Conservation (phyloP, 2,329 filamentous ascomycete species). For the Penicillium sp. region DNA sequence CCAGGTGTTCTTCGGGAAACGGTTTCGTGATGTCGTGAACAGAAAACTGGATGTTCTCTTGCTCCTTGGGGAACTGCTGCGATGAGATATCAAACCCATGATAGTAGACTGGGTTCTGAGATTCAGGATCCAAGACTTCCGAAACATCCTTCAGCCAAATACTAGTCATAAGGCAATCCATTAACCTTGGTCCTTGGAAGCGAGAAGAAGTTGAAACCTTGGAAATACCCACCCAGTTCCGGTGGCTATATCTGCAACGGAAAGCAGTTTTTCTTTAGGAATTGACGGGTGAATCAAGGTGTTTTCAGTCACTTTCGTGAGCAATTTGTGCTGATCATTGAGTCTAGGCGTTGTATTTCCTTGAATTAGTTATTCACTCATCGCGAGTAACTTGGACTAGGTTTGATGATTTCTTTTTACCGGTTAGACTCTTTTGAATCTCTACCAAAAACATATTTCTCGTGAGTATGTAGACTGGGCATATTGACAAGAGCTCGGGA, state of each 20-base stretch:
- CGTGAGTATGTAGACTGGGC: background rate
- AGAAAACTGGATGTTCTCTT: background rate
- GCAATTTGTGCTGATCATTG: background rate
- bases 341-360: background rate
- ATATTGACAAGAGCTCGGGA: background rate
- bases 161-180: background rate
- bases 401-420: background rate
- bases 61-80: background rate
- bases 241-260: background rate
- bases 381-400: background rate
- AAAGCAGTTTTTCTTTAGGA: background rate
- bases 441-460: background rate
- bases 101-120: background rate
- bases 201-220: too few species aligned
- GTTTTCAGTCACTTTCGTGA: background rate
- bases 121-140: background rate
- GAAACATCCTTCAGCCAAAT: background rate
- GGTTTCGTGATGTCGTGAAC: constrained; percentile 22
- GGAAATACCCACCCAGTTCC: background rate
- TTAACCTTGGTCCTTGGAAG: background rate
- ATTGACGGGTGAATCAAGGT: background rate
- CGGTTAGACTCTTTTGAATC: background rate
- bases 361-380: background rate
- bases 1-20: constrained; percentile 24
- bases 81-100: background rate